Base-by-base conservation (phyloP, 2,329 filamentous ascomycete genomes). In the Ampelomyces quisqualis region DNA sequence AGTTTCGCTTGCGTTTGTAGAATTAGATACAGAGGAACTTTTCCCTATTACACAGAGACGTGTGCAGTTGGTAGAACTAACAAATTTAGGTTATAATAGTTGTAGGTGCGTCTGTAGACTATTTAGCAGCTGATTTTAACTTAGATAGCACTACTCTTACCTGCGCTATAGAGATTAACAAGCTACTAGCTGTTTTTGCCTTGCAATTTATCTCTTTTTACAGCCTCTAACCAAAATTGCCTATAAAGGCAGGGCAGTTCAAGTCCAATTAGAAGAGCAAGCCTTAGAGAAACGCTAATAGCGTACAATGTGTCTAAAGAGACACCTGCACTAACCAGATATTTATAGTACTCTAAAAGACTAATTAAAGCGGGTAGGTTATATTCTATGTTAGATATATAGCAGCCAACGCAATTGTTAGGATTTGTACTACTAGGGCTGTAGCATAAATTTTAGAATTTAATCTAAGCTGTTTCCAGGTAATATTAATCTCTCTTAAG, bases 1-100 rank as follows among this genome's bases (percentile, higher is more conserved):
- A 27, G 13, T 46, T 29, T 18, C 35, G 33, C 23, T 51, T 3
- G 4, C 34, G 38, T 33, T 52, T 9, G 15, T 45, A 47, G 19
- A 42, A 49, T 4, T 8, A 13, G 27, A 52, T 49, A 9, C 42
- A 15, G 5, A 52, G 37, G 19, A 47, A 52, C 37, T 49, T 49
- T 26, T 52, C 32, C 2, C 46, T 11, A 17, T 52, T 13, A 40
- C 11, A 40, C 11, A 38, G 9, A 37, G 33, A 4, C 22, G 23
- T 9, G 40, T 49, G 34, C 22, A 18, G 27, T 5, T 15, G 41
- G 3, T 52, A 49, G n/a, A 29, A 36, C 26, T 43, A 5, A 22
- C 19, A 14, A 34, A 52, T 47, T 20, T 40, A 2, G 8, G 11
- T 10, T 11, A 43, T 9, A 13, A 24, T 30, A 38, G 30, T 30